phyloP scores from a whole-genome alignment of 2,329 filamentous ascomycete genomes.

The Pseudogymnoascus sp. region DNA sequence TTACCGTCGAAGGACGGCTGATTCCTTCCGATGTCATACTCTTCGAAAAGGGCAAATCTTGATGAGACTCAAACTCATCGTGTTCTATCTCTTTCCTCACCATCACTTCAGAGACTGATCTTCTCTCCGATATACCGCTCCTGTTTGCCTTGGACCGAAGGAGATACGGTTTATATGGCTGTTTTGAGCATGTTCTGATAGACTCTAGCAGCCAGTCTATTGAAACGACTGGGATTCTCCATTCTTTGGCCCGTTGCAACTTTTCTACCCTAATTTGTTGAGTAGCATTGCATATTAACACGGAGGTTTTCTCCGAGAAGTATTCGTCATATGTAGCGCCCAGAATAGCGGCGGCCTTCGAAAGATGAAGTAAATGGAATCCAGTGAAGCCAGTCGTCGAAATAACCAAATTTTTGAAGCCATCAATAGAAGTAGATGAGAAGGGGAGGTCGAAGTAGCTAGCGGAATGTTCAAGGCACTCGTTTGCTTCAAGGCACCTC shows the following conservation, averaged over 20 bases:
- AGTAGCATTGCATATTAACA: constrained; percentile 66
- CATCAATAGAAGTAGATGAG: constrained; percentile 59
- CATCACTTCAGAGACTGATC: background rate
- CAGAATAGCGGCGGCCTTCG: constrained; percentile 67
- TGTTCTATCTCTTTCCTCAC: background rate
- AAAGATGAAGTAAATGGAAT: constrained; percentile 79
- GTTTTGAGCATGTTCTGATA: constrained; percentile 51
- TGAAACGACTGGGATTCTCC: constrained; percentile 73
- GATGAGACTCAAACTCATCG: background rate
- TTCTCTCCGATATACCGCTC: background rate
- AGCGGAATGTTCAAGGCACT: constrained; percentile 59
- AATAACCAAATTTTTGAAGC: constrained; percentile 64
- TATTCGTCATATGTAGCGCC: constrained; percentile 77
- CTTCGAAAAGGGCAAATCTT: background rate
- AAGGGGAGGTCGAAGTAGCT: constrained; percentile 76
- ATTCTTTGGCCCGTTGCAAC: constrained; percentile 66
- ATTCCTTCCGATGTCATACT: background rate
- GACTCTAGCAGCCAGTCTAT: constrained; percentile 82
- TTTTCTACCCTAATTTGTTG: constrained; percentile 62
- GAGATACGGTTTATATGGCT: constrained; percentile 43
- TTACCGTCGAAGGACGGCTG: background rate
- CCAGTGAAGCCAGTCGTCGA: constrained; percentile 78
- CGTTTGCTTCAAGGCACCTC: constrained; percentile 72
- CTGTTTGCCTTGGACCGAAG: constrained; percentile 19
- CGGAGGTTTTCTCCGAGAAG: constrained; percentile 63